These are phyloP conservation scores for Chalciporus piperatus DNA, from an alignment of 768 basidiomycete species.

Conservation along the genomic window DNA sequence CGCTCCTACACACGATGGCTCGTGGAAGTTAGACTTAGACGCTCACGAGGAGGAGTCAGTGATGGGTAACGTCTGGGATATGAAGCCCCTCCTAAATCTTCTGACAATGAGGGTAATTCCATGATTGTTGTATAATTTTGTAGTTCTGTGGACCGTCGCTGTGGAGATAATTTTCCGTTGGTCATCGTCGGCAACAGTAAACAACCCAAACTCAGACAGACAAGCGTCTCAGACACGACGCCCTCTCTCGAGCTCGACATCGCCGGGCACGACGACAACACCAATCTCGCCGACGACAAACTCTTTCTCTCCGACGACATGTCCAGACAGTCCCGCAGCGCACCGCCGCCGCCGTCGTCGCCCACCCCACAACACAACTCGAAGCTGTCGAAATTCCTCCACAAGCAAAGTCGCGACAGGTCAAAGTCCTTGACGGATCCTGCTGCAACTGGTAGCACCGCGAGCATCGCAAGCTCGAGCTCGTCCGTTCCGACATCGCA, in stretches of 20 bases:
- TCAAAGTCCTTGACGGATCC: constrained; percentile 50
- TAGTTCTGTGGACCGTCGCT: neutral
- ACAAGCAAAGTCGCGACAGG: constrained; percentile 61
- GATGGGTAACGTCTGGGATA: too few species aligned
- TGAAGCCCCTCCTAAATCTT: too few species aligned
- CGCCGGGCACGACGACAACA: constrained; percentile 20
- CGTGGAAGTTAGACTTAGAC: too few species aligned
- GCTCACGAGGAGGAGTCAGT: too few species aligned
- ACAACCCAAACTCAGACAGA: constrained; percentile 27
- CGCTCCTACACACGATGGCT: too few species aligned
- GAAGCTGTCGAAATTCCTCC: constrained; percentile 66
- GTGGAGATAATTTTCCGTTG: constrained; percentile 20
- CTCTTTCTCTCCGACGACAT: constrained; percentile 26
- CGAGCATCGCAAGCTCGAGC: constrained; percentile 41
- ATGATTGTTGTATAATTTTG: constrained; percentile 5
- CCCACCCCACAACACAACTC: constrained; percentile 43
- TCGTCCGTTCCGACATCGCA: constrained; percentile 33
- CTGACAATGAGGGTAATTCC: neutral
- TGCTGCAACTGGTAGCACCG: constrained; percentile 31
- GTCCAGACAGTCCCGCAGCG: constrained; percentile 47
- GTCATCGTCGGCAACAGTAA: constrained; percentile 16
- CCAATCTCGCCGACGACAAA: constrained; percentile 7
- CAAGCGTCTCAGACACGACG: constrained; percentile 17
- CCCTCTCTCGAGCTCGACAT: constrained; percentile 9
- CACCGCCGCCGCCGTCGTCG: constrained; percentile 41